Evolutionary conservation across 2,329 filamentous ascomycete genomes (phyloP).

Genomic region (Monosporascus sp.): DNA sequence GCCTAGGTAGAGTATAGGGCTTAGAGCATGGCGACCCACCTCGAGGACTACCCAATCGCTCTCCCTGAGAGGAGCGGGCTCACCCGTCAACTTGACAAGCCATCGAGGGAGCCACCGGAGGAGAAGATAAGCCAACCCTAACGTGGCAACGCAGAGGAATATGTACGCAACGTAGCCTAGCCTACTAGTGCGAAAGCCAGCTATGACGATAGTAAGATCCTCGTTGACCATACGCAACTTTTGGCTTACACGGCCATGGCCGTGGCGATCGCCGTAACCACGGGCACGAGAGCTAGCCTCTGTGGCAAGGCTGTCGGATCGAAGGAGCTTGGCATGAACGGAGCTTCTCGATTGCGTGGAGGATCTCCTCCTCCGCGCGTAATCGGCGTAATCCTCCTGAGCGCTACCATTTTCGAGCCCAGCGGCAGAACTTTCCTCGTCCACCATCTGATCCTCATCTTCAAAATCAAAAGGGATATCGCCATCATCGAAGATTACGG

Average conservation of each 20-base stretch:
- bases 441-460: slow-evolving; percentile 12
- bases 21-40: slow-evolving; percentile 35
- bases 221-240: slow-evolving; percentile 92
- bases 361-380: slow-evolving; percentile 53
- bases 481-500: slow-evolving; percentile 22
- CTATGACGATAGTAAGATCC: slow-evolving; percentile 88
- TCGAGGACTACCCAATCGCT: slow-evolving; percentile 93
- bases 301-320: slow-evolving; percentile 65
- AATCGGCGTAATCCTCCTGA: slow-evolving; percentile 43
- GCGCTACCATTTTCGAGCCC: slow-evolving; percentile 36
- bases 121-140: slow-evolving; percentile 76
- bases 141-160: slow-evolving; percentile 62
- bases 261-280: neutral
- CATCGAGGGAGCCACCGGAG: slow-evolving; percentile 87
- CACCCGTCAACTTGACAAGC: slow-evolving; percentile 73
- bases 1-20: slow-evolving; percentile 1
- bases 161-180: slow-evolving; percentile 66
- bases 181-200: slow-evolving; percentile 77
- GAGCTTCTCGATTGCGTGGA: slow-evolving; percentile 54
- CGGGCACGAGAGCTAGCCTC: slow-evolving; percentile 54
- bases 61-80: slow-evolving; percentile 59
- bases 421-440: slow-evolving; percentile 31
- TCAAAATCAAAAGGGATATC: slow-evolving; percentile 26
- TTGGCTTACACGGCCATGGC: slow-evolving; percentile 66
- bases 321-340: slow-evolving; percentile 60